Percentiles rank a stretch among this genome's conserved stretches.
phyloP scores from a whole-genome alignment of 177 flowering plant genomes.

The Vitis hybrid region DNA sequence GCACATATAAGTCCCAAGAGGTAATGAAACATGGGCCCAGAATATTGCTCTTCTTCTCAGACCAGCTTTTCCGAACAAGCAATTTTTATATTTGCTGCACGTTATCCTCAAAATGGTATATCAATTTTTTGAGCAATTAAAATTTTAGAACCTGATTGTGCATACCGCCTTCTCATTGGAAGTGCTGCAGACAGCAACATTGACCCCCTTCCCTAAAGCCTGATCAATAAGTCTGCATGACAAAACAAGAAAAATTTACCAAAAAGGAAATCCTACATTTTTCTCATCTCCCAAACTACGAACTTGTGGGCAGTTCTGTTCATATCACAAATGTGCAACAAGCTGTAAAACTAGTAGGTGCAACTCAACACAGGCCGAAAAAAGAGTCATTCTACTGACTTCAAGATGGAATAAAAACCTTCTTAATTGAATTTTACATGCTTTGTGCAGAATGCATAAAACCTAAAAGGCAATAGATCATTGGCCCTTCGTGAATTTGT shows the following conservation, averaged over 20 bases:
- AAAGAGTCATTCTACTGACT: too few species aligned
- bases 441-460: too few species aligned
- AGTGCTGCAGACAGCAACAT: constrained; percentile 97
- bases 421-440: too few species aligned
- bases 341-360: too few species aligned
- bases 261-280: background rate
- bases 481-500: too few species aligned
- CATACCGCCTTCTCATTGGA: constrained; percentile 99
- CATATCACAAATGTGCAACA: too few species aligned
- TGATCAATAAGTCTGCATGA: constrained; percentile 83
- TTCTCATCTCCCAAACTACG: background rate
- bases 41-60: background rate
- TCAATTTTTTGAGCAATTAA: constrained; percentile 10
- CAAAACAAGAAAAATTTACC: background rate
- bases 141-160: constrained; percentile 37
- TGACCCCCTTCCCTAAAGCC: constrained; percentile 76
- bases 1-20: background rate
- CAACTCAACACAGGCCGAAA: too few species aligned
- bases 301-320: too few species aligned
- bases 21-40: background rate
- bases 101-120: background rate
- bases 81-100: background rate
- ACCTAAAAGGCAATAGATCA: too few species aligned
- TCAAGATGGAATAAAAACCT: too few species aligned
- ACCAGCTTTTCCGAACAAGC: background rate